Percentiles rank a stretch among this genome's conserved stretches.
These are phyloP conservation scores for Capsicum baccatum DNA, from an alignment of 257 asterid genomes.

Conservation along the genomic window DNA sequence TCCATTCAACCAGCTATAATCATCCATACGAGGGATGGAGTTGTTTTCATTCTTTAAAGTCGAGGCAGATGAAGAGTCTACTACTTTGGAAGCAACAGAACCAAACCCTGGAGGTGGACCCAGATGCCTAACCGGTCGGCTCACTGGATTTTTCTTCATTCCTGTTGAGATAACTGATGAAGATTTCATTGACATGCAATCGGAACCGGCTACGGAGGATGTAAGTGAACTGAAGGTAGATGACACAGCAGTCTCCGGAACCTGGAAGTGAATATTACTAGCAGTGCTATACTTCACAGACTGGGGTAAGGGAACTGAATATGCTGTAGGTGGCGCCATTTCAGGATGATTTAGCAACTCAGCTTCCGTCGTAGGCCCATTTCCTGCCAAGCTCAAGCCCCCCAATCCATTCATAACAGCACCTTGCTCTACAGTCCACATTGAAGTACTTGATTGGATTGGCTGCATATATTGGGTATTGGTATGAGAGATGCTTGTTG, in stretches of 20 bases:
- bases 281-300: slow-evolving; percentile 46
- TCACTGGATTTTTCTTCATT: slow-evolving; percentile 80
- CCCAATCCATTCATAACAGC: slow-evolving; percentile 58
- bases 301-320: slow-evolving; percentile 59
- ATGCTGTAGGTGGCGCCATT: slow-evolving; percentile 54
- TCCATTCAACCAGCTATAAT: slow-evolving; percentile 93
- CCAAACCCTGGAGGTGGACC: slow-evolving; percentile 99
- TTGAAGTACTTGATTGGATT: slow-evolving; percentile 48
- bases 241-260: slow-evolving; percentile 52
- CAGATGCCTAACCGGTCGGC: slow-evolving; percentile 82
- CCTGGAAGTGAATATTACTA: slow-evolving; percentile 44
- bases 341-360: slow-evolving; percentile 56
- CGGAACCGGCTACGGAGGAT: slow-evolving; percentile 46
- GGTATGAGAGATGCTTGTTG: slow-evolving; percentile 36
- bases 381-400: slow-evolving; percentile 61
- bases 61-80: slow-evolving; percentile 50
- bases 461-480: slow-evolving; percentile 56
- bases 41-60: slow-evolving; percentile 50
- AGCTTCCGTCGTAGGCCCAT: slow-evolving; percentile 42
- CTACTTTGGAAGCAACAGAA: slow-evolving; percentile 72
- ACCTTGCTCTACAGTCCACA: slow-evolving; percentile 61
- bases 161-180: slow-evolving; percentile 58
- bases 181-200: slow-evolving; percentile 49
- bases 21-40: slow-evolving; percentile 59
- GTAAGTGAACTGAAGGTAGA: slow-evolving; percentile 53